phyloP scores from a whole-genome alignment of 768 basidiomycete genomes.

The Agaricus subrufescens region DNA sequence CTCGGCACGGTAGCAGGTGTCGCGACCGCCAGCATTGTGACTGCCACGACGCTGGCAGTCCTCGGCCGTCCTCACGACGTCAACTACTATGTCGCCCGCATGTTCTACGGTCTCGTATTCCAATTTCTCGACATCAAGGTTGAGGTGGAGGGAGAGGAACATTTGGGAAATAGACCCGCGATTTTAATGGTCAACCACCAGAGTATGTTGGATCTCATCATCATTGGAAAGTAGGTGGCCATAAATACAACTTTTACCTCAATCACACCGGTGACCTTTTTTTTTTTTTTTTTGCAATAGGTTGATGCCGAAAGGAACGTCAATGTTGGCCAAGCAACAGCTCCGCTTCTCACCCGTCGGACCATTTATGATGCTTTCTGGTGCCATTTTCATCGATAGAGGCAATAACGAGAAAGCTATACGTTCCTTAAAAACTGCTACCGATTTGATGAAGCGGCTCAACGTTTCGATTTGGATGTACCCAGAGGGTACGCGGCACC shows the following conservation, averaged over 20 bases:
- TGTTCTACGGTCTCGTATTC: slow-evolving; percentile 70
- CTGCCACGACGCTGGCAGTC: slow-evolving; percentile 61
- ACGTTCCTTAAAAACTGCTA: slow-evolving; percentile 71
- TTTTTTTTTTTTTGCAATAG: slow-evolving; percentile 29
- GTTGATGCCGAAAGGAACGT: slow-evolving; percentile 74
- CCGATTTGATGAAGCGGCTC: slow-evolving; percentile 66
- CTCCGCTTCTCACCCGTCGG: slow-evolving; percentile 85
- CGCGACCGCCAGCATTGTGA: slow-evolving; percentile 67
- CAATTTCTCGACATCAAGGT: slow-evolving; percentile 62
- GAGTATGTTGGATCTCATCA: slow-evolving; percentile 85
- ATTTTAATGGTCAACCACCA: slow-evolving; percentile 90
- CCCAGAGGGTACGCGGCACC: slow-evolving; percentile 91
- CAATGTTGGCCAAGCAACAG: slow-evolving; percentile 93
- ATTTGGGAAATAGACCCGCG: slow-evolving; percentile 66
- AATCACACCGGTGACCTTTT: not conserved
- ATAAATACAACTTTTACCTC: not conserved
- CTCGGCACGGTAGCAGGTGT: slow-evolving; percentile 64
- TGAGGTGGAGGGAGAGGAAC: slow-evolving; percentile 82
- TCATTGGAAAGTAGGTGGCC: slow-evolving; percentile 63
- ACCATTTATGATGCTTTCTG: slow-evolving; percentile 85
- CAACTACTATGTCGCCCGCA: slow-evolving; percentile 77
- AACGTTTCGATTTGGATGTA: slow-evolving; percentile 88
- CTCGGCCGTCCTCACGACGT: slow-evolving; percentile 72
- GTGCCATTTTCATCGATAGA: slow-evolving; percentile 89
- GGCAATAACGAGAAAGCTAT: slow-evolving; percentile 74